Conservation (phyloP, 73 alveolate genomes). For the Durusdinium trenchii region DNA sequence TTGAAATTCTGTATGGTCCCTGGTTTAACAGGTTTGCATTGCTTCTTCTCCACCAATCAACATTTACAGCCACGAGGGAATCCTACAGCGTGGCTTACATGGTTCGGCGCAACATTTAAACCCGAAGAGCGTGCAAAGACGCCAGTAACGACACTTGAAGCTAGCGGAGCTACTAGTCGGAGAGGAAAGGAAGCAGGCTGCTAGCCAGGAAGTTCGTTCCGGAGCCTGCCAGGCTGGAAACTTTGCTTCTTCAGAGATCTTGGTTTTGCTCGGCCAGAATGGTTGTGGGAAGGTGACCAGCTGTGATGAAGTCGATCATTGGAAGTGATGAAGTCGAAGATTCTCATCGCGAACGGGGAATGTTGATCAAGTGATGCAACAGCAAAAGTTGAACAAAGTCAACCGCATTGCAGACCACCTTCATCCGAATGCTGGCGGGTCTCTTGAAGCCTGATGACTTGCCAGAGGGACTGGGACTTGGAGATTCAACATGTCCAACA, state of each 20-base stretch:
- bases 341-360: not conserved
- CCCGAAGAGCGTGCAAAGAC: too few species aligned
- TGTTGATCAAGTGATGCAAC: not conserved
- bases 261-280: constrained; percentile 99
- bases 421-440: constrained; percentile 99
- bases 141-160: too few species aligned
- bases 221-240: constrained; percentile 97
- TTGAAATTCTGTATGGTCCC: not conserved
- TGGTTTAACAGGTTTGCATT: too few species aligned
- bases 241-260: constrained; percentile 98
- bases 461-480: constrained; percentile 94
- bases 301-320: not conserved
- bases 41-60: too few species aligned
- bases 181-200: too few species aligned
- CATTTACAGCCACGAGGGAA: too few species aligned
- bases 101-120: too few species aligned
- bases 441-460: constrained; percentile 96
- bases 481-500: too few species aligned
- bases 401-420: constrained; percentile 98
- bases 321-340: not conserved
- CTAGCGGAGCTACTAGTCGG: too few species aligned
- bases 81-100: too few species aligned
- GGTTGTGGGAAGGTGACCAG: constrained; percentile 97
- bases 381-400: not conserved
- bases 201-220: too few species aligned